phyloP scores from a whole-genome alignment of 106 monocot species.

The Posidonia australis region DNA sequence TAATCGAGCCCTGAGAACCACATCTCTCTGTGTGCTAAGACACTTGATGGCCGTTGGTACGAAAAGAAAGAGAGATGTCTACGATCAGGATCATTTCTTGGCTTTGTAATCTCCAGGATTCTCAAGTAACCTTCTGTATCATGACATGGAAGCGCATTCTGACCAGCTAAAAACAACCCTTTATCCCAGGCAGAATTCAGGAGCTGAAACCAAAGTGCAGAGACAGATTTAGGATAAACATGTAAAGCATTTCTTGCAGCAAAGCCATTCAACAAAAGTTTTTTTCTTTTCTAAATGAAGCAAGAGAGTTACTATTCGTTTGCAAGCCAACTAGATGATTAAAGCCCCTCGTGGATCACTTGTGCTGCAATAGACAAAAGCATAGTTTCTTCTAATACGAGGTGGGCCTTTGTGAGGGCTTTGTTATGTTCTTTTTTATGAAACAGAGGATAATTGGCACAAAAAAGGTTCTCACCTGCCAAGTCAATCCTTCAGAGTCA shows the following conservation, averaged over 20 bases:
- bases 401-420: too few species aligned
- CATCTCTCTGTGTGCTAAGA: constrained; percentile 33
- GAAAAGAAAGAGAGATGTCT: constrained; percentile 58
- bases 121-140: constrained; percentile 38
- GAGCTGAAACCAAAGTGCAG: constrained; percentile 20
- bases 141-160: constrained; percentile 32
- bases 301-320: neutral
- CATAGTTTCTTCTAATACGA: too few species aligned
- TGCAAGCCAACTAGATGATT: neutral
- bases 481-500: constrained; percentile 57
- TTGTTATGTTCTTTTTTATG: too few species aligned
- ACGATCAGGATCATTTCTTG: constrained; percentile 63
- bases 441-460: too few species aligned
- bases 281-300: neutral
- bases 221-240: neutral
- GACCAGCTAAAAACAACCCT: constrained; percentile 40
- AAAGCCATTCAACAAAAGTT: too few species aligned
- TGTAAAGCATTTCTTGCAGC: neutral
- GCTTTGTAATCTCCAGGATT: constrained; percentile 51
- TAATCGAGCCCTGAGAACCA: constrained; percentile 39
- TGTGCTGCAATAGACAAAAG: too few species aligned
- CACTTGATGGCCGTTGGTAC: constrained; percentile 36
- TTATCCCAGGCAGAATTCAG: constrained; percentile 74
- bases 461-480: constrained; percentile 82
- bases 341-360: too few species aligned